These are phyloP conservation scores for Pelagophyceae sp. DNA, from an alignment of 352 stramenopile species.

Conservation along the genomic window DNA sequence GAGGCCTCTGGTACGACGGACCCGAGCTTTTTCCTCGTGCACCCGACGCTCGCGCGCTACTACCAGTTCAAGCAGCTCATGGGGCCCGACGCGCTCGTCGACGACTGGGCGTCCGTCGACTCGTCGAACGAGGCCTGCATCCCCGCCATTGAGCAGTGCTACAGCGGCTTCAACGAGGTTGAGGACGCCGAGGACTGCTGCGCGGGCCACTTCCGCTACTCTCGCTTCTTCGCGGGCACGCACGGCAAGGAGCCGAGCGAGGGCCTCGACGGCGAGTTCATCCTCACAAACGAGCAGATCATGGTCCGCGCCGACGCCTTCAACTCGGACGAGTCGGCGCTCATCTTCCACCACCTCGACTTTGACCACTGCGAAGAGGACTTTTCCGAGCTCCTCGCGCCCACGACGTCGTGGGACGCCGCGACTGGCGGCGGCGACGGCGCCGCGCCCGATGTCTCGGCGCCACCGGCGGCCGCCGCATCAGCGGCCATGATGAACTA, in stretches of 20 bases:
- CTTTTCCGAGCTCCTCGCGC: too few species aligned
- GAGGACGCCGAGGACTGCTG: neutral
- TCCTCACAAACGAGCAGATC: neutral
- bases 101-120: constrained; percentile 12
- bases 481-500: too few species aligned
- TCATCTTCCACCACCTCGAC: constrained; percentile 9
- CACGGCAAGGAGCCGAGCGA: neutral
- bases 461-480: too few species aligned
- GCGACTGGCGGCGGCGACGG: too few species aligned
- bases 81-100: neutral
- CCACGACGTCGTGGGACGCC: too few species aligned
- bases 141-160: neutral
- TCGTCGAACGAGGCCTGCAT: neutral
- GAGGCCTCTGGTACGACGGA: constrained; percentile 15
- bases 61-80: constrained; percentile 10
- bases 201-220: constrained; percentile 16
- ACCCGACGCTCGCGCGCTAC: constrained; percentile 1
- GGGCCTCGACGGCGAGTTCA: too few species aligned
- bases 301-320: neutral
- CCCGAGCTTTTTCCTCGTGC: constrained; percentile 11
- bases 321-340: neutral
- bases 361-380: constrained; percentile 4
- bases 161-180: neutral
- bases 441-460: too few species aligned
- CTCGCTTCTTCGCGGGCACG: neutral